These are phyloP conservation scores for Trichosporon faecale DNA, from an alignment of 1,284 basidiomycete genomes.

Conservation along the genomic window DNA sequence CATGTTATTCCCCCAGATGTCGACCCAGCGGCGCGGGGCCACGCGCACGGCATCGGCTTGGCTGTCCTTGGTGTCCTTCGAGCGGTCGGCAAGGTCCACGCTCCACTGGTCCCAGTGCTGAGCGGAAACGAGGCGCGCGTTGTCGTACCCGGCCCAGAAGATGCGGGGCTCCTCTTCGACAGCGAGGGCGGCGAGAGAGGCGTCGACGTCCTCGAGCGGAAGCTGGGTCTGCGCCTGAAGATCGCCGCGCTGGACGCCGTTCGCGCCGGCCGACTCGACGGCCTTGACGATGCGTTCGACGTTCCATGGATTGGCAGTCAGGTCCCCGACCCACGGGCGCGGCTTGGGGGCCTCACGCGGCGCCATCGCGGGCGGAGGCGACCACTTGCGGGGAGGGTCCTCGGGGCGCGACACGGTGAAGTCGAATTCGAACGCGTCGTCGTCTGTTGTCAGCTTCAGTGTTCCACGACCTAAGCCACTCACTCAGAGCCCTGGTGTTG, in stretches of 20 bases:
- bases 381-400: neutral
- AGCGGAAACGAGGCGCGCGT: conserved; percentile 57
- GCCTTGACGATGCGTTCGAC: conserved; percentile 19
- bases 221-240: conserved; percentile 20
- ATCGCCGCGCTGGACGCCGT: conserved; percentile 28
- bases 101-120: conserved; percentile 61
- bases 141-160: conserved; percentile 66
- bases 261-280: conserved; percentile 22
- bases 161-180: conserved; percentile 55
- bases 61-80: neutral
- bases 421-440: conserved; percentile 43
- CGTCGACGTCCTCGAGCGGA: conserved; percentile 13
- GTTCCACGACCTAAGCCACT: neutral
- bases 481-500: conserved; percentile 45
- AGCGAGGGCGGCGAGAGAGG: conserved; percentile 25
- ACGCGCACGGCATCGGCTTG: neutral
- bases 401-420: conserved; percentile 20
- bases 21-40: conserved; percentile 59
- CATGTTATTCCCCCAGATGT: conserved; percentile 64
- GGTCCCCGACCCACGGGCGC: neutral
- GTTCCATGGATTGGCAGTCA: neutral
- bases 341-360: neutral
- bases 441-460: conserved; percentile 28
- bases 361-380: neutral
- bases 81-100: conserved; percentile 40